Evolutionary conservation across 768 basidiomycete species (phyloP), one percentile per base, ranked within the genome.

Genomic region (Naganishia randhawae): DNA sequence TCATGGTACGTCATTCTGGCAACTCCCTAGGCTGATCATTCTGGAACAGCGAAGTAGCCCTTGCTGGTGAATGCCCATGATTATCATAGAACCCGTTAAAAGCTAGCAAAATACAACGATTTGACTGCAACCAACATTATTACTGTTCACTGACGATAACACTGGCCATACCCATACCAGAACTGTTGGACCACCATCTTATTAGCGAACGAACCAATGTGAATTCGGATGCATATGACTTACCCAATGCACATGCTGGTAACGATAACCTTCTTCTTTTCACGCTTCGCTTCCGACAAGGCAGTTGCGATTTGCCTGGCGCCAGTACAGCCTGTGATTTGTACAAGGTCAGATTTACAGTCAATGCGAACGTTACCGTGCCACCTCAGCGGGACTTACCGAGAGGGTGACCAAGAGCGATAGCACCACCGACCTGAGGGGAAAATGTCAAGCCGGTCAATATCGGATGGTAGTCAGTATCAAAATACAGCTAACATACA

Each of bases 231-330:
- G 1, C 55, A 53, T 9, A 4, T 19, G 13, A 25, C 54, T 22
- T 55, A 61, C 41, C 92, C 92, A 63, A 83, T 77, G 73, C 86
- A 87, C 86, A 87, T 87, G 67, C 89, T 90, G 2, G 92, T 93
- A 73, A 89, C 89, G 66, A 95, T 83, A 27, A 95, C 75, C 73
- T 85, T 83, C 65, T 85, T 85, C 66, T 87, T 84, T 67, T 83
- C 85, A 48, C 92, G 83, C 73, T 85, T 86, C 41, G 92, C 84
- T 76, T 94, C 87, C 1, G 89, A 86, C 9, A 95, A 84, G n/a
- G 89, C 92, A 2, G 92, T 93, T 1, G 90, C 88, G 27, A 92
- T 86, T 80, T 93, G 92, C 32, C 92, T 87, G 29, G 88, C 83
- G 37, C 92, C 92, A 72, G 92, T 92, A 88, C 72, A 54, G 22